Conservation (phyloP, 202 grass and related monocot species). For the Elaeis oleifera region DNA sequence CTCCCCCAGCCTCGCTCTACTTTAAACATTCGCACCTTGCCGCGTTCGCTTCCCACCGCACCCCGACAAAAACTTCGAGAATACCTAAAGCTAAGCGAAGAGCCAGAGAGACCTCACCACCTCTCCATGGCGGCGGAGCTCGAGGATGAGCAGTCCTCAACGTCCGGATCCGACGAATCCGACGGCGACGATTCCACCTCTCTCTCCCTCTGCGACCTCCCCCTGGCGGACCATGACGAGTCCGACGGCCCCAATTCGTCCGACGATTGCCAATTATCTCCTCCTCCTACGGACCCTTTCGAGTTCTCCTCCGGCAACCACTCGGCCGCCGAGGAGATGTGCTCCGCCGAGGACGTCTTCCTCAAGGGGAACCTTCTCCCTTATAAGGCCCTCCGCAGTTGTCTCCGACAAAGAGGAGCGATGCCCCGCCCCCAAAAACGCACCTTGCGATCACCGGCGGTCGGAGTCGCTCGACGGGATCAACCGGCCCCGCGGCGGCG, state of each 20-base stretch:
- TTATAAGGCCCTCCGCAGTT: not conserved
- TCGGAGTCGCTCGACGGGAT: not conserved
- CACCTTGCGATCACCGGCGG: not conserved
- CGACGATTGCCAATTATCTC: no score
- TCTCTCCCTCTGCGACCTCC: slow-evolving; percentile 1
- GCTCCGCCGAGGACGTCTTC: slow-evolving; percentile 13
- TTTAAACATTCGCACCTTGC: no score
- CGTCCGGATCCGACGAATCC: not conserved
- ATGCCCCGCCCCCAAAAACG: no score
- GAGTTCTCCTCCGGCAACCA: not conserved
- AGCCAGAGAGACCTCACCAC: no score
- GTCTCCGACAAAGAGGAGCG: not conserved
- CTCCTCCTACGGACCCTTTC: not conserved
- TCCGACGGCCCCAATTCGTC: not conserved
- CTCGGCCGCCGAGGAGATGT: not conserved
- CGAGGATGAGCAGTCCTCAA: no score
- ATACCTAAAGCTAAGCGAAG: no score
- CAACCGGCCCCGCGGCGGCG: no score
- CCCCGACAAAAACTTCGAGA: no score
- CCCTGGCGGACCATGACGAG: not conserved
- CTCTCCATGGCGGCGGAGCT: no score
- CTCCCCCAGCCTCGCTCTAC: no score
- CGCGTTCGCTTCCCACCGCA: no score
- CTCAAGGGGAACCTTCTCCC: slow-evolving; percentile 1
- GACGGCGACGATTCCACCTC: not conserved